phyloP scores from a whole-genome alignment of 345 rosid genomes.

The Rhizophora mangle region DNA sequence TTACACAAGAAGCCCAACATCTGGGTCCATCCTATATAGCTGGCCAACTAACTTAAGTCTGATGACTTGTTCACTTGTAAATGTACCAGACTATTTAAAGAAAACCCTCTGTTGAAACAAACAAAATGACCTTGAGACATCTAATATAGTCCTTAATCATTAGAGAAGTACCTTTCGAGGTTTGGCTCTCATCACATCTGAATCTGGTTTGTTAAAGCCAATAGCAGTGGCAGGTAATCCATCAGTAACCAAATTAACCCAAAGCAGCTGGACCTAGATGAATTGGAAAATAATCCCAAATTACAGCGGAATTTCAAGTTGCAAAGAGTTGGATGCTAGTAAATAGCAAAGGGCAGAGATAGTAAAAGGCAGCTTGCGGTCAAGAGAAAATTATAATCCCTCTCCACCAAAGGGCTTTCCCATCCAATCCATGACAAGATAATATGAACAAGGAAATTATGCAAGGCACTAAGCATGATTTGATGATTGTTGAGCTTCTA shows the following conservation, averaged over 20 bases:
- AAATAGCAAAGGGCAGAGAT: conserved; percentile 1
- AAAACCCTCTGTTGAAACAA: neutral
- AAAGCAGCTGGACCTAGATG: conserved; percentile 87
- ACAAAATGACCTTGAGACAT: neutral
- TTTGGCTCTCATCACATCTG: conserved; percentile 94
- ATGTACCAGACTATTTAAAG: too few relatives aligned
- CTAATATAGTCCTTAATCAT: neutral
- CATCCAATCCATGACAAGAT: neutral
- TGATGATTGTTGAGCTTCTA: neutral
- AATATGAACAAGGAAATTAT: conserved; percentile 1
- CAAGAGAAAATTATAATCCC: too few relatives aligned
- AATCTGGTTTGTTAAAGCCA: conserved; percentile 96
- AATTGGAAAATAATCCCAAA: conserved; percentile 13
- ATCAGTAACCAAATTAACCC: conserved; percentile 99
- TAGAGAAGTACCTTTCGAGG: conserved; percentile 83
- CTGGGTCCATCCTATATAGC: neutral
- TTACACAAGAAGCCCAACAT: neutral
- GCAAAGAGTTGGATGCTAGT: neutral
- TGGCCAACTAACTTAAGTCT: neutral
- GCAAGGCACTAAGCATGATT: conserved; percentile 1
- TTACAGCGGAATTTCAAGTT: conserved; percentile 1
- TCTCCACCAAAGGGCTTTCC: neutral
- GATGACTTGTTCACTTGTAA: neutral
- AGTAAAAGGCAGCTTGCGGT: too few relatives aligned
- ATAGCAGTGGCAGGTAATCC: conserved; percentile 99